These are phyloP conservation scores for Knoxia roxburghii DNA, from an alignment of 257 asterid genomes.

Conservation along the genomic window DNA sequence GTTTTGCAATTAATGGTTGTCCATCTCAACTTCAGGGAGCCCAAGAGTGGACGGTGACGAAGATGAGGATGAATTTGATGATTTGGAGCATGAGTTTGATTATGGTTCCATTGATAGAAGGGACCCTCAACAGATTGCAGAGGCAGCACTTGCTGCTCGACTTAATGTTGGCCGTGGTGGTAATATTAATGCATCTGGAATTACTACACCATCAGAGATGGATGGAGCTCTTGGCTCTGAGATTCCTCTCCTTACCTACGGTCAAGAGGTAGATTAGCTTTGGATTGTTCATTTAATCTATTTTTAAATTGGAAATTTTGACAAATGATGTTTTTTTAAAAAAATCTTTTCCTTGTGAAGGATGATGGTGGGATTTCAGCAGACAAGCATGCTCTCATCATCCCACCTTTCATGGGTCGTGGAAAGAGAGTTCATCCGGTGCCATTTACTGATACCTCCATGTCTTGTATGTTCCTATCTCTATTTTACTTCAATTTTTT, in stretches of 20 bases:
- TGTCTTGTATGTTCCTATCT: constrained; percentile 47
- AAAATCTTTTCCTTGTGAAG: too few species aligned
- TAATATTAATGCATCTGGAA: constrained; percentile 42
- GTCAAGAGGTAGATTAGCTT: constrained; percentile 65
- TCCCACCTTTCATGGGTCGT: constrained; percentile 70
- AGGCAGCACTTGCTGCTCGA: constrained; percentile 47
- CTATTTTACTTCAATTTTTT: background rate
- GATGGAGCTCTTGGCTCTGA: constrained; percentile 64
- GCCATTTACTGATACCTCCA: constrained; percentile 65
- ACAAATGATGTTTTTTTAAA: constrained; percentile 20
- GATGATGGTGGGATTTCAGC: constrained; percentile 92
- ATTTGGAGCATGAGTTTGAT: constrained; percentile 81
- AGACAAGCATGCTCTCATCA: constrained; percentile 85
- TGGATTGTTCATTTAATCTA: background rate
- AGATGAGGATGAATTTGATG: constrained; percentile 93
- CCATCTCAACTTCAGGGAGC: constrained; percentile 49
- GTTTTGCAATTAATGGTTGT: constrained; percentile 2
- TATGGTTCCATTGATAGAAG: constrained; percentile 37
- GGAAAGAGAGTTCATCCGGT: constrained; percentile 78
- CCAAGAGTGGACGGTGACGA: constrained; percentile 96
- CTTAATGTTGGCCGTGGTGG: constrained; percentile 45
- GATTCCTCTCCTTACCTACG: constrained; percentile 91
- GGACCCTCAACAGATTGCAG: constrained; percentile 46
- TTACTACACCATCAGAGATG: constrained; percentile 52
- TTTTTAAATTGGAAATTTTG: constrained; percentile 8